Percentiles rank a stretch among this genome's conserved stretches.
Evolutionary conservation across 208 protist species (phyloP).

Genomic region (Trypanosoma boissoni): DNA sequence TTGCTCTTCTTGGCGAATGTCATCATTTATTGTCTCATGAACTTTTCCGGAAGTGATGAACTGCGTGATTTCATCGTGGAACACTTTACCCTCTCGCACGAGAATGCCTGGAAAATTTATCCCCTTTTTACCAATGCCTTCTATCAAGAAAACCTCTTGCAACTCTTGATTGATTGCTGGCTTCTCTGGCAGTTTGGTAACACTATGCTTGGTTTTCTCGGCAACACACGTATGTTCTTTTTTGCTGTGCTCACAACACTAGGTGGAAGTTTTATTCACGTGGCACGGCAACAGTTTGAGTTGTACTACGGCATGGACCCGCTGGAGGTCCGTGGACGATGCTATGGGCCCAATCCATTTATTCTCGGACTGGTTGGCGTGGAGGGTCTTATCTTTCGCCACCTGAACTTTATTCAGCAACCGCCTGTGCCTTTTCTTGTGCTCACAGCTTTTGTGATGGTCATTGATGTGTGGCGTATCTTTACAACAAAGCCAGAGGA

Average conservation of each 20-base stretch:
- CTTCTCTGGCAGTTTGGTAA: conserved; percentile 82
- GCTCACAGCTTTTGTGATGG: conserved; percentile 86
- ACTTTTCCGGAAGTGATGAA: conserved; percentile 68
- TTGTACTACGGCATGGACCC: conserved; percentile 84
- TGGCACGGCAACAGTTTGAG: conserved; percentile 80
- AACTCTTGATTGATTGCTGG: conserved; percentile 86
- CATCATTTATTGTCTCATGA: conserved; percentile 78
- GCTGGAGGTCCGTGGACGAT: conserved; percentile 79
- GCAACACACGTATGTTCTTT: conserved; percentile 76
- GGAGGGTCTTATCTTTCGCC: conserved; percentile 86
- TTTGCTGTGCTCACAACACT: conserved; percentile 68
- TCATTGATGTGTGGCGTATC: conserved; percentile 89
- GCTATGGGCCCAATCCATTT: conserved; percentile 85
- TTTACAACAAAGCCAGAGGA: conserved; percentile 80
- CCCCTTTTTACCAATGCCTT: conserved; percentile 84
- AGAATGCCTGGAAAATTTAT: conserved; percentile 76
- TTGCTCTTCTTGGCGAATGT: conserved; percentile 75
- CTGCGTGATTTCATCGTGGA: conserved; percentile 80
- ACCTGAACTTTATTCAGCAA: conserved; percentile 90
- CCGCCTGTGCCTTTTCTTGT: conserved; percentile 88
- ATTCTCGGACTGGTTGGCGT: conserved; percentile 85
- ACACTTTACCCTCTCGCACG: conserved; percentile 85
- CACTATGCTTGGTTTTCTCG: conserved; percentile 84
- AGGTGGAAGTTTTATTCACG: conserved; percentile 71
- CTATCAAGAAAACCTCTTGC: conserved; percentile 87